Percentiles rank a stretch among this genome's conserved stretches.
Evolutionary conservation across 345 rosid genomes (phyloP).

Genomic region (Syzygium grande): DNA sequence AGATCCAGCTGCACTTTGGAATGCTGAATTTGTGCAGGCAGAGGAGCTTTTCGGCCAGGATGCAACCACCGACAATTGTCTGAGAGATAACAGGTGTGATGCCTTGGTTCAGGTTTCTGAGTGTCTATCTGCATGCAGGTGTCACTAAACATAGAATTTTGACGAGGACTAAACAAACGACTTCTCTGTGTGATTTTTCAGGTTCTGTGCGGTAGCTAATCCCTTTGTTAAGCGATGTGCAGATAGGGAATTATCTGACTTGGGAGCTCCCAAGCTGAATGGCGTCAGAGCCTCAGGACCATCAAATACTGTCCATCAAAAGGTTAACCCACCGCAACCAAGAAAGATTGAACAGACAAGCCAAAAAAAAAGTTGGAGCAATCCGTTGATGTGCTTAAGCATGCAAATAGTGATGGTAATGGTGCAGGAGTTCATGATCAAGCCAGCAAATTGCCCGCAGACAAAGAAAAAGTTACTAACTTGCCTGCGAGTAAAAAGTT

Average conservation of each 20-base stretch:
- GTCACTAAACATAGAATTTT: not conserved
- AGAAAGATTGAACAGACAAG: slow-evolving; percentile 30
- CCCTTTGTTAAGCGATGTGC: slow-evolving; percentile 50
- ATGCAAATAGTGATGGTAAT: slow-evolving; percentile 26
- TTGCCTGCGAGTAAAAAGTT: slow-evolving; percentile 27
- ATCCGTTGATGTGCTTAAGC: slow-evolving; percentile 14
- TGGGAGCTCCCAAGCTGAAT: slow-evolving; percentile 21
- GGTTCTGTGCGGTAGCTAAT: slow-evolving; percentile 76
- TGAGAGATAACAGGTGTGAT: slow-evolving; percentile 79
- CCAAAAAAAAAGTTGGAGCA: slow-evolving; percentile 23
- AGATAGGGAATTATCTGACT: slow-evolving; percentile 28
- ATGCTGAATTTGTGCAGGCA: slow-evolving; percentile 81
- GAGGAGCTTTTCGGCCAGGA: slow-evolving; percentile 77
- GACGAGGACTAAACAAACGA: not conserved
- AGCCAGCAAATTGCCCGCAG: slow-evolving; percentile 23
- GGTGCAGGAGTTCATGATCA: slow-evolving; percentile 20
- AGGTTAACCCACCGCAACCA: slow-evolving; percentile 14
- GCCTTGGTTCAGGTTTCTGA: not conserved
- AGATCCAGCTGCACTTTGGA: slow-evolving; percentile 83
- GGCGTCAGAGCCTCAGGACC: slow-evolving; percentile 19
- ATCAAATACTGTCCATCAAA: slow-evolving; percentile 15
- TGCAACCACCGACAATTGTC: slow-evolving; percentile 48
- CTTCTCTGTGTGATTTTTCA: slow-evolving; percentile 11
- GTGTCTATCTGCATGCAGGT: slow-evolving; percentile 9
- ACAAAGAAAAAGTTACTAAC: slow-evolving; percentile 31